Base-by-base conservation (phyloP, 1,139 yeast species). In the Schizosaccharomyces versatilis region DNA sequence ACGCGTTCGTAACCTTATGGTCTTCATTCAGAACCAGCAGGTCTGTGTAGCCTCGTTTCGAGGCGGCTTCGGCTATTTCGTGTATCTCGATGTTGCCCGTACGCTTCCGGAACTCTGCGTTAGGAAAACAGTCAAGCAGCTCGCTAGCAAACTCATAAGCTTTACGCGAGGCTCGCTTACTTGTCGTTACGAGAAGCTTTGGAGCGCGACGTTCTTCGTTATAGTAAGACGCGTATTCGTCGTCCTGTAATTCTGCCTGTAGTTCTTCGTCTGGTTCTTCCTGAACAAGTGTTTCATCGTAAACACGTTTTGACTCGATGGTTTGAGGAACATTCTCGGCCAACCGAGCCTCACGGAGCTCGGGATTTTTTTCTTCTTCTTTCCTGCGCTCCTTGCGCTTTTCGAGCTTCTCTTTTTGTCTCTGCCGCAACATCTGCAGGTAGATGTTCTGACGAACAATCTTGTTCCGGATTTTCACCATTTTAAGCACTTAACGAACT, bases 71-170 rank as follows among this genome's bases (percentile, higher is more conserved):
- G 36, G 94, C 85, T 76, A 90, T 90, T 57, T 85, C 95, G 61
- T 80, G 78, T 75, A 90, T 81, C 52, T 75, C 74, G 66, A 80
- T 86, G 62, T 90, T 93, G 36, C 48, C 54, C 61, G 77, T 75
- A 58, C 98, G 77, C 67, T 86, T 85, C 59, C 88, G 79, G 65
- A 88, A 90, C 7, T 88, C 81, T 2, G 82, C 78, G 61, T 83
- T 81, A 44, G 98, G 97, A 53, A 90, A 69, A 55, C 86, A 75
- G 62, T 86, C 95, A 71, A 84, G 76, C 61, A 90, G 70, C 60
- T 83, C 74, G 61, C 88, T 94, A 10, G 95, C 90, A 71, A 90
- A 86, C 65, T 83, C 88, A 66, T 85, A 88, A 0, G 95, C 96
- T 48, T 78, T 76, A 66, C 84, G 84, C 63, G 79, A 80, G 36